phyloP scores from a whole-genome alignment of 257 asterid genomes.

The Nicotiana tabacum region DNA sequence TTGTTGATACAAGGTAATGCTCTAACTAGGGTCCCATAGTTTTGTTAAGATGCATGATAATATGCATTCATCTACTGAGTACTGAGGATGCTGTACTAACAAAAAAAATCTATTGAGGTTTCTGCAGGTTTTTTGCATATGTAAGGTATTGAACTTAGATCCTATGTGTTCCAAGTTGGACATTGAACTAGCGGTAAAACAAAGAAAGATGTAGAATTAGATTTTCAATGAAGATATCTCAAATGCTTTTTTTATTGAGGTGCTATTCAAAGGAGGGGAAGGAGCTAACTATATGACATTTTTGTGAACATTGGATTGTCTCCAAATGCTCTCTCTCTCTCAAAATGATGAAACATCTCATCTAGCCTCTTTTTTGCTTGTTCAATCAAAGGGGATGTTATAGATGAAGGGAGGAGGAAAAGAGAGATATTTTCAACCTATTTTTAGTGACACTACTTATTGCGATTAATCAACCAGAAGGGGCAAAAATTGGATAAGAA shows the following conservation, averaged over 20 bases:
- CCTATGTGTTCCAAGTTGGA: not conserved
- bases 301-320: not conserved
- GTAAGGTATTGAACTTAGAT: not conserved
- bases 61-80: not conserved
- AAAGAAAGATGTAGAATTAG: not conserved
- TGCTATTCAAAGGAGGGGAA: not conserved
- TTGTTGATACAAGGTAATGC: not conserved
- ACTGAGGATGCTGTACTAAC: not conserved
- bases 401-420: not conserved
- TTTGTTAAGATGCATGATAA: not conserved
- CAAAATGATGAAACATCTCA: not conserved
- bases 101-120: not conserved
- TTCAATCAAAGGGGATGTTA: not conserved
- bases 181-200: not conserved
- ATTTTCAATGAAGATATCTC: constrained; percentile 4
- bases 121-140: not conserved
- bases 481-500: not conserved
- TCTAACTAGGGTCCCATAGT: not conserved
- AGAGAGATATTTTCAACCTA: not conserved
- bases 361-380: not conserved
- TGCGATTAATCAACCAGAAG: not conserved
- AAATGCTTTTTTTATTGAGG: not conserved
- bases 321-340: not conserved
- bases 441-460: not conserved
- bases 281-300: not conserved